Conservation (phyloP, 176 grass and related monocot genomes). For the Tuctoria greenei region DNA sequence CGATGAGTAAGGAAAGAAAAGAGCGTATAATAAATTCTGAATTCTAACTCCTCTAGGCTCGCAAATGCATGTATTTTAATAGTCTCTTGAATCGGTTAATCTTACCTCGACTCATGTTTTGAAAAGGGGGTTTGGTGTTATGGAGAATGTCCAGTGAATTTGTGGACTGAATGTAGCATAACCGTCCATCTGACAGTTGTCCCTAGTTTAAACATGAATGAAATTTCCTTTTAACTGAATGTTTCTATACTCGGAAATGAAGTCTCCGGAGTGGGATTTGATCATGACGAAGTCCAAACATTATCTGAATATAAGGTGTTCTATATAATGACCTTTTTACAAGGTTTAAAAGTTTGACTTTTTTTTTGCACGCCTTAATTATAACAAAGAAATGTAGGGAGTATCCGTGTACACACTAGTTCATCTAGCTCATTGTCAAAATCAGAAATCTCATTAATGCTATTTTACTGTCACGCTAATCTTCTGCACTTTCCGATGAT, state of each 20-base stretch:
- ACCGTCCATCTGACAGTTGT: not conserved
- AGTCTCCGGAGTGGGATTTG: not conserved
- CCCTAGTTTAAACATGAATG: too few relatives aligned
- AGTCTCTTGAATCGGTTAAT: not conserved
- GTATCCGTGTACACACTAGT: too few relatives aligned
- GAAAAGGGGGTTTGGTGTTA: not conserved
- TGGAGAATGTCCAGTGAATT: not conserved
- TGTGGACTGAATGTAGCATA: not conserved
- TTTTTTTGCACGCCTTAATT: too few relatives aligned
- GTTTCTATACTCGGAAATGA: too few relatives aligned
- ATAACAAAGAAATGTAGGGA: not conserved
- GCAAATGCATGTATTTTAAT: not conserved
- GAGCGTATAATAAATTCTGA: not conserved
- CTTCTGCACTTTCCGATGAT: slow-evolving; percentile 24
- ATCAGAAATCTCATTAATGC: not conserved
- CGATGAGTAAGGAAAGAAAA: slow-evolving; percentile 1
- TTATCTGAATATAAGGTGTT: too few relatives aligned
- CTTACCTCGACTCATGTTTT: not conserved
- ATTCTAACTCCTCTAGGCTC: not conserved
- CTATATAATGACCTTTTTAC: not conserved
- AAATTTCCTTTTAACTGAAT: too few relatives aligned
- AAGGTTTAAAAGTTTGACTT: too few relatives aligned
- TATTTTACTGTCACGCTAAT: slow-evolving; percentile 3
- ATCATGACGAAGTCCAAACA: not conserved
- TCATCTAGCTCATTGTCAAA: slow-evolving; percentile 4